A percentile compares a stretch with the other conserved stretches of the same genome.
Evolutionary conservation across 352 stramenopile species (phyloP).

Genomic region (Globisporangium takayamanum): DNA sequence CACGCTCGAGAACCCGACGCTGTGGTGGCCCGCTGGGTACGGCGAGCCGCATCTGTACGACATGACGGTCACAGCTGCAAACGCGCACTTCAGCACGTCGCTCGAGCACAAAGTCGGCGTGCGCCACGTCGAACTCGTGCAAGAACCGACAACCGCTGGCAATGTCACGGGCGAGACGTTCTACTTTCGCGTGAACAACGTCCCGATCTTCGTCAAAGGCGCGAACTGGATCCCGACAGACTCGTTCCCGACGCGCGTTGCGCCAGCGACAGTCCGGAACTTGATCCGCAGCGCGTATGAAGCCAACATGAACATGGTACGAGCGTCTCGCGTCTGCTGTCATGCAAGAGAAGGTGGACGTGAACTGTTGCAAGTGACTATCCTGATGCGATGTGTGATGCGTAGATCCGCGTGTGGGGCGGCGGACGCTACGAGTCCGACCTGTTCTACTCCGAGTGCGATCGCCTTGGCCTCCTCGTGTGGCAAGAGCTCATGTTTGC

Average conservation of each 20-base stretch:
- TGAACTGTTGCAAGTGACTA: neutral
- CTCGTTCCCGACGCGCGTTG: conserved; percentile 61
- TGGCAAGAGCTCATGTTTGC: conserved; percentile 92
- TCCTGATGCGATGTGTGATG: neutral
- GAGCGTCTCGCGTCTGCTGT: neutral
- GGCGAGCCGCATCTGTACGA: conserved; percentile 59
- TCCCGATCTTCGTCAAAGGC: conserved; percentile 67
- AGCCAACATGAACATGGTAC: conserved; percentile 84
- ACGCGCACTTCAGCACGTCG: conserved; percentile 20
- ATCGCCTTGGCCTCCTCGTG: conserved; percentile 78
- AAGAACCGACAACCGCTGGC: conserved; percentile 41
- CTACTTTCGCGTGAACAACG: conserved; percentile 65
- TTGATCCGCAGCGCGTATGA: conserved; percentile 46
- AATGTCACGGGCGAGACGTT: conserved; percentile 51
- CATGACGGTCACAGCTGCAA: conserved; percentile 33
- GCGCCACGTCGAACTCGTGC: conserved; percentile 51
- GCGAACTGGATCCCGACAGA: conserved; percentile 79
- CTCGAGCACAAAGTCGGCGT: conserved; percentile 48
- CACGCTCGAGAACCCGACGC: conserved; percentile 32
- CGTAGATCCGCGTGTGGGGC: conserved; percentile 79
- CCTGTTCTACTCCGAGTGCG: conserved; percentile 74
- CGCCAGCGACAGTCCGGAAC: conserved; percentile 28
- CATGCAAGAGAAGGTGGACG: neutral
- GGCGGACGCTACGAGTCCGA: conserved; percentile 83
- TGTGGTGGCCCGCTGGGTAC: conserved; percentile 74